Base-by-base conservation (phyloP, 202 grass and related monocot genomes). In the Alloteropsis angusta region DNA sequence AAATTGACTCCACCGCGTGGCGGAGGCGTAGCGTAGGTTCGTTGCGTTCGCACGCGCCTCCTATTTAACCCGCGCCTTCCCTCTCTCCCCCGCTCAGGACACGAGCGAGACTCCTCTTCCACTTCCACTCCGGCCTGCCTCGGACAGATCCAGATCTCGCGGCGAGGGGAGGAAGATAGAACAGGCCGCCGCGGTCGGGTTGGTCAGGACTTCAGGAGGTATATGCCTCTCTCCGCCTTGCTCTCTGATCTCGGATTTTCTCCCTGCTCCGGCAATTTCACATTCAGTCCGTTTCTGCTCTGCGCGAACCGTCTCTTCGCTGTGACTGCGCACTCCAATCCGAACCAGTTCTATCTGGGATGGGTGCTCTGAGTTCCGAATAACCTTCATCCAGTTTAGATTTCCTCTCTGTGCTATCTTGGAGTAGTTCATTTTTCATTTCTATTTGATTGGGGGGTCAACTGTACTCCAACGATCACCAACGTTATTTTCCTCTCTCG, bases 121-220 rank as follows among this genome's bases (percentile, higher is more conserved):
- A 36, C 48, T 5, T 7, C 45, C 58, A 14, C 43, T 2, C 4
- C 4, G 34, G 34, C 34, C 4, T 4, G 19, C 18, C 6, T n/a
- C 48, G 16, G 6, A 13, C 46, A 78, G 75, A 78, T 65, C 75
- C 75, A 65, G 75, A 78, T 78, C 75, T 65, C 75, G n/a, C 60
- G 32, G 60, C 32, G 45, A 52, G 17, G 1, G 60, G 45, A 9
- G 8, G 34, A 6, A 50, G 60, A n/a, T n/a, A n/a, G n/a, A n/a
- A n/a, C n/a, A 26, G 13, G 0, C 45, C 32, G 45, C 45, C 28
- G 32, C 13, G 1, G 11, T 22, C 44, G 44, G 53, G 5, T 37
- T 35, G 30, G 21, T 35, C 46, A 50, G 17, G 30, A 21, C 23
- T 44, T n/a, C 66, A 7, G 26, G 44, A 77, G 75, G 75, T n/a